Percentiles rank a stretch among this genome's conserved stretches.
phyloP scores from a whole-genome alignment of 2,329 filamentous ascomycete species.

The Metarhizium robertsii region DNA sequence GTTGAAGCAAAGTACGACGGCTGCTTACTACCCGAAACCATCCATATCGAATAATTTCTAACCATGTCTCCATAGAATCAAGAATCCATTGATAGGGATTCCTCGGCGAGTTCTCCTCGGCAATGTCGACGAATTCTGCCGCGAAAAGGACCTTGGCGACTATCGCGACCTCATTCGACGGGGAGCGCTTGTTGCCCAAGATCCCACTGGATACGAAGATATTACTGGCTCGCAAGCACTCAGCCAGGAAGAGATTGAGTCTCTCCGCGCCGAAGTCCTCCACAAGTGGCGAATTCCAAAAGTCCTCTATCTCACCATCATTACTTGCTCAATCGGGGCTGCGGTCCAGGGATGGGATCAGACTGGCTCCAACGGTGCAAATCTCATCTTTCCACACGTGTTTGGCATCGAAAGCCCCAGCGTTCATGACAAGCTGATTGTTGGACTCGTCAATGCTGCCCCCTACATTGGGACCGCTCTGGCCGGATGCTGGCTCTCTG shows the following conservation, averaged over 20 bases:
- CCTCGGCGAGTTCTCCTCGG: constrained; percentile 39
- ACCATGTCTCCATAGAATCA: constrained; percentile 25
- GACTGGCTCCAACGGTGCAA: constrained; percentile 55
- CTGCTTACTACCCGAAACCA: not conserved
- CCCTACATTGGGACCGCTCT: constrained; percentile 40
- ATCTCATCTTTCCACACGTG: constrained; percentile 47
- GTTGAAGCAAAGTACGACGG: constrained; percentile 33
- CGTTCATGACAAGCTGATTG: constrained; percentile 35
- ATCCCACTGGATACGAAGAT: constrained; percentile 52
- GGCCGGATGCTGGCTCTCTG: constrained; percentile 56
- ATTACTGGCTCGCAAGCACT: constrained; percentile 49
- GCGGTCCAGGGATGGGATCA: constrained; percentile 65
- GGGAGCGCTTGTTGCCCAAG: constrained; percentile 66
- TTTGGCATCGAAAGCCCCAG: constrained; percentile 33
- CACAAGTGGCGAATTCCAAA: constrained; percentile 60
- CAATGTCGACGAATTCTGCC: constrained; percentile 54
- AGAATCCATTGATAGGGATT: constrained; percentile 42
- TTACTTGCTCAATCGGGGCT: constrained; percentile 58
- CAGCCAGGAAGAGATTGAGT: constrained; percentile 47
- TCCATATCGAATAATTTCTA: not conserved
- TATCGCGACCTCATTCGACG: constrained; percentile 51
- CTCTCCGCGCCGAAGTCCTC: constrained; percentile 50
- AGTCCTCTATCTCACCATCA: constrained; percentile 57
- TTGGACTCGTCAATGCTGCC: constrained; percentile 59
- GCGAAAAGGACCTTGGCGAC: constrained; percentile 47